Evolutionary conservation across 306 rosid genomes (phyloP).

Genomic region (Amphicarpaea edgeworthii): DNA sequence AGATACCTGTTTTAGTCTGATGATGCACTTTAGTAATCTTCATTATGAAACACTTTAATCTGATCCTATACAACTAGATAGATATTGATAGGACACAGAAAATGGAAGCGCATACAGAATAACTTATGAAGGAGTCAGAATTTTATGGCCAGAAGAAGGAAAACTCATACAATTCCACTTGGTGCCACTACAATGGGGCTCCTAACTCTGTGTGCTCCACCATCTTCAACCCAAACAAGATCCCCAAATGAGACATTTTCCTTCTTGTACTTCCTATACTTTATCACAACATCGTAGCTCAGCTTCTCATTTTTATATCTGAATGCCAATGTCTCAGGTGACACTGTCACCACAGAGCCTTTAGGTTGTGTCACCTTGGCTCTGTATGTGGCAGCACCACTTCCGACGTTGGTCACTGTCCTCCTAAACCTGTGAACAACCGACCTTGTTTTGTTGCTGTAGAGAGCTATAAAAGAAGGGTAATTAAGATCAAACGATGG

Average conservation of each 20-base stretch:
- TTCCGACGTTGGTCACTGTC: slow-evolving; percentile 59
- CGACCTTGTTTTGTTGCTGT: slow-evolving; percentile 4
- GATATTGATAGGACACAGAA: neutral
- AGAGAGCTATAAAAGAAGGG: slow-evolving; percentile 57
- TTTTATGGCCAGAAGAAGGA: neutral
- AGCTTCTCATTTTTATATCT: slow-evolving; percentile 50
- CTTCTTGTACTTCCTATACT: neutral
- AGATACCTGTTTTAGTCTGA: neutral
- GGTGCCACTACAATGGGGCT: slow-evolving; percentile 52
- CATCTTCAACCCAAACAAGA: slow-evolving; percentile 48
- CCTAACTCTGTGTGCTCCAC: slow-evolving; percentile 38
- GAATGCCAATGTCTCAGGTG: slow-evolving; percentile 45
- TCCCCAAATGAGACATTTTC: slow-evolving; percentile 41
- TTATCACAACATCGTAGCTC: slow-evolving; percentile 39
- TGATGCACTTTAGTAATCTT: neutral
- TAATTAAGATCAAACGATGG: slow-evolving; percentile 58
- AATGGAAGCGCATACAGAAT: neutral
- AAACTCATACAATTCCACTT: slow-evolving; percentile 24
- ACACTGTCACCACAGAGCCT: slow-evolving; percentile 49
- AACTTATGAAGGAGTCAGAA: neutral
- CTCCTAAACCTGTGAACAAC: slow-evolving; percentile 44
- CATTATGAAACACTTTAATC: no score
- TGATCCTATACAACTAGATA: neutral
- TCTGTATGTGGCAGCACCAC: slow-evolving; percentile 51
- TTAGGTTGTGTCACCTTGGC: slow-evolving; percentile 48